Base-by-base conservation (phyloP, 2,329 filamentous ascomycete species). In the Epichloe brachyelytri region DNA sequence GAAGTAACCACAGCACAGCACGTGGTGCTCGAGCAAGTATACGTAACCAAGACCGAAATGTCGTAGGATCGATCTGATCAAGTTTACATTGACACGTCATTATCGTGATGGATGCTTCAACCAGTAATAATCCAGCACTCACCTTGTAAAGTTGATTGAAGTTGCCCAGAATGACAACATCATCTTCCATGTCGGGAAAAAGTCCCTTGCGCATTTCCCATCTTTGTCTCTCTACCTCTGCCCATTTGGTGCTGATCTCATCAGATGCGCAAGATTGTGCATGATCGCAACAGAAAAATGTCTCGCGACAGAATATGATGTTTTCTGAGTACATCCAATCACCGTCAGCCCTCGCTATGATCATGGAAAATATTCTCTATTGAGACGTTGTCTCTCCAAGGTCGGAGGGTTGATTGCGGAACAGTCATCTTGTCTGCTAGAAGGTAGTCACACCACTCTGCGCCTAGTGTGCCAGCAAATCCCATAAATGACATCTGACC, bases 401-500 rank as follows among this genome's bases (percentile, higher is more conserved):
- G 88, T 12, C 89, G 81, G 30, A 97, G 72, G 0, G 91, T 96
- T 26, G 82, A 79, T 0, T 76, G 77, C 1, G 93, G 93, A 49
- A 98, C 84, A 0, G 93, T 89, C 1, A 85, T 91, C 48, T 85
- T 76, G 62, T 98, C 93, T 3, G 93, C 90, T 26, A 97, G 78
- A 15, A 98, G 82, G 62, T 98, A 98, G 65, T 98, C 93, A 59
- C 93, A 98, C 93, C 93, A 98, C 64, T 98, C 93, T 3, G 93
- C 93, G 5, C 93, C 93, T 1, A 98, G 72, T 0, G 91, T 96
- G 10, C 93, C 93, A 0, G 93, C 93, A 64, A 98, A 98, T 0
- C 93, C 93, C 93, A 98, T 98, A 62, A 98, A 98, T 0, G 93
- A 95, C 93, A 98, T 98, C 58, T 98, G 93, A 98, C 88, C 0